phyloP scores from a whole-genome alignment of 192 early-diverging fungal species.

The Phycomyces nitens region DNA sequence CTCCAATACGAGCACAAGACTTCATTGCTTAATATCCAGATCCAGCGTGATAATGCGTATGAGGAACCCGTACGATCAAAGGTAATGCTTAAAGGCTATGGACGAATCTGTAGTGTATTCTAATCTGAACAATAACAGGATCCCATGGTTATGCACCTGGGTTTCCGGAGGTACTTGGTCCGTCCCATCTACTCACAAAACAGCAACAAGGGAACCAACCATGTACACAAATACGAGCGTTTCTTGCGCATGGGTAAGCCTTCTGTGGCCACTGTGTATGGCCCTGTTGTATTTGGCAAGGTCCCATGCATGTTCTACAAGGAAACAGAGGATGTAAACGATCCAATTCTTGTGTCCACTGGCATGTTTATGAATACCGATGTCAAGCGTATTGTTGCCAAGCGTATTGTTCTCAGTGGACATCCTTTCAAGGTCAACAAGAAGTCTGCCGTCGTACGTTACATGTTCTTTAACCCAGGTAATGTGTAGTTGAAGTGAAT shows the following conservation, averaged over 20 bases:
- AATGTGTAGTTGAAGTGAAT: no score
- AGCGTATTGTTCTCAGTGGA: conserved; percentile 91
- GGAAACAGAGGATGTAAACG: conserved; percentile 54
- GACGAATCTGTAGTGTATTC: neutral
- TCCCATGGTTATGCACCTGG: conserved; percentile 78
- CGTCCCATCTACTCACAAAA: conserved; percentile 89
- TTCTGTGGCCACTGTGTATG: conserved; percentile 84
- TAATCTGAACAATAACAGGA: no score
- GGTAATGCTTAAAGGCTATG: conserved; percentile 6
- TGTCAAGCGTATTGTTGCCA: conserved; percentile 86
- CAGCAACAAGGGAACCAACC: conserved; percentile 76
- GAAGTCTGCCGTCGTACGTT: conserved; percentile 87
- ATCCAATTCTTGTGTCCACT: conserved; percentile 70
- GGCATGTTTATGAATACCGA: conserved; percentile 75
- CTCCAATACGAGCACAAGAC: conserved; percentile 89
- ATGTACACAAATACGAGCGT: conserved; percentile 93
- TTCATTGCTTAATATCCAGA: conserved; percentile 79
- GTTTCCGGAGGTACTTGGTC: conserved; percentile 85
- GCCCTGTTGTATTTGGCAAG: conserved; percentile 86
- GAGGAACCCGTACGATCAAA: conserved; percentile 85
- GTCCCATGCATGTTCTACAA: conserved; percentile 82
- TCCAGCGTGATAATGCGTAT: conserved; percentile 71
- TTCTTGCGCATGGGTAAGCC: conserved; percentile 76
- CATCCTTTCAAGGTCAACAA: conserved; percentile 95
- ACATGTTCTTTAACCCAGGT: conserved; percentile 92